Conservation (phyloP, 305 asterid species). For the Lippia alba region DNA sequence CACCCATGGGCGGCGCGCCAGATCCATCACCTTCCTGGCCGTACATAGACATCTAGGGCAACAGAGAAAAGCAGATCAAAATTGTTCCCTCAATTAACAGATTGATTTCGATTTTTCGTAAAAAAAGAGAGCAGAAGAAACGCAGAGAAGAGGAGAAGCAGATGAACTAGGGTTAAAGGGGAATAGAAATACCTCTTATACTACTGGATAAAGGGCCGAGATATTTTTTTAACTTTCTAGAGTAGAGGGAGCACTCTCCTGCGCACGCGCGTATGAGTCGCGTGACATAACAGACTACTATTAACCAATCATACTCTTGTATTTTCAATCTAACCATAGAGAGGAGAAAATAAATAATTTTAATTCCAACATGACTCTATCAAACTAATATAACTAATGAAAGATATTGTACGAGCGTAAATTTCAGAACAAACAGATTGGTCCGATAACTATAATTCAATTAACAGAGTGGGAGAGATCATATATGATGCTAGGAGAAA, state of each 20-base stretch:
- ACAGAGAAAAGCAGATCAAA: slow-evolving; percentile 15
- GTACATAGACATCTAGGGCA: slow-evolving; percentile 60
- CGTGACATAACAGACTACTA: neutral
- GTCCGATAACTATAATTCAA: no score
- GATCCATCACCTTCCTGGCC: slow-evolving; percentile 92
- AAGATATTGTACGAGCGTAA: no score
- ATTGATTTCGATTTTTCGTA: slow-evolving; percentile 10
- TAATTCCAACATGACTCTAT: no score
- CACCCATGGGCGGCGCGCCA: slow-evolving; percentile 60
- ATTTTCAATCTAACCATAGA: neutral
- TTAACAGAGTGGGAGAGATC: no score
- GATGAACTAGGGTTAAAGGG: slow-evolving; percentile 48
- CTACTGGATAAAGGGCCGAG: slow-evolving; percentile 18
- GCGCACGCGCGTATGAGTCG: slow-evolving; percentile 25
- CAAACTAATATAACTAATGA: no score
- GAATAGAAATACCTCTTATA: slow-evolving; percentile 13
- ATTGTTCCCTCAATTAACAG: neutral
- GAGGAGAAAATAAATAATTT: neutral
- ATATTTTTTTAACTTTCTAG: slow-evolving; percentile 25
- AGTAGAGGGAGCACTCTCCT: slow-evolving; percentile 22
- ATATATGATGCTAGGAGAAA: no score
- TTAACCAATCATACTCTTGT: slow-evolving; percentile 2
- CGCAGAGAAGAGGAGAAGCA: slow-evolving; percentile 2
- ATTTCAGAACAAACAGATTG: no score
- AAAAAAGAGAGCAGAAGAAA: slow-evolving; percentile 1